Conservation (phyloP, 805 yeast species). For the Metschnikowia gruessii region DNA sequence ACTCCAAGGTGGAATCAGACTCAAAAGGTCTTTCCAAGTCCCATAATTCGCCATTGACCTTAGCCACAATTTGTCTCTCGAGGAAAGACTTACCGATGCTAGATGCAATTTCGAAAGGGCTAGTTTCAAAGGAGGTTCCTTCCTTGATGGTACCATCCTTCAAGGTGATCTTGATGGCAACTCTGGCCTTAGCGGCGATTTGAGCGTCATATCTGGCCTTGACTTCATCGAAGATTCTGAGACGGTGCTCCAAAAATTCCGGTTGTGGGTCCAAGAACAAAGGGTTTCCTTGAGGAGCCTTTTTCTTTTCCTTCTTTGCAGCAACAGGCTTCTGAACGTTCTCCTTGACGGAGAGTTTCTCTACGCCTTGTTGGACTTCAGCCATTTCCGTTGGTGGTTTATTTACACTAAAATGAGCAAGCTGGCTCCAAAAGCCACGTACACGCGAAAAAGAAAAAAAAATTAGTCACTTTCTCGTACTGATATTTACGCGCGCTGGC, state of each 20-base stretch:
- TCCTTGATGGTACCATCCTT: conserved; percentile 80
- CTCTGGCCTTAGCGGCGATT: conserved; percentile 55
- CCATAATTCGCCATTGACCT: conserved; percentile 87
- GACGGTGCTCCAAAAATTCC: conserved; percentile 76
- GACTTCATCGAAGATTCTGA: conserved; percentile 73
- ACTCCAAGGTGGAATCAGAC: conserved; percentile 62
- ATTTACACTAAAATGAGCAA: conserved; percentile 1
- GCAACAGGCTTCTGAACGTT: conserved; percentile 14
- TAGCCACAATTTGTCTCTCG: conserved; percentile 87
- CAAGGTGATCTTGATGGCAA: conserved; percentile 71
- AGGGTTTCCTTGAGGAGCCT: conserved; percentile 41
- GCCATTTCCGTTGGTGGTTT: conserved; percentile 13
- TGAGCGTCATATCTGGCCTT: conserved; percentile 74
- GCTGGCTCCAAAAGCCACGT: conserved; percentile 1
- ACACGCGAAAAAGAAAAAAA: conserved; percentile 3
- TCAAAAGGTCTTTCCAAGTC: conserved; percentile 94
- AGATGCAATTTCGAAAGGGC: conserved; percentile 83
- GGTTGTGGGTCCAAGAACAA: conserved; percentile 71
- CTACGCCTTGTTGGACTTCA: conserved; percentile 21
- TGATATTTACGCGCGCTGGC: conserved; percentile 9
- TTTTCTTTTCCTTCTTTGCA: conserved; percentile 39
- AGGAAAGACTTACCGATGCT: conserved; percentile 81
- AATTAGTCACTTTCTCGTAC: conserved; percentile 7
- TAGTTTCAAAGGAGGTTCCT: conserved; percentile 85
- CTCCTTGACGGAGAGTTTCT: conserved; percentile 19